Percentiles rank a stretch among this genome's conserved stretches.
Evolutionary conservation across 176 grass and related monocot genomes (phyloP).

Genomic region (Hordeum vulgare): DNA sequence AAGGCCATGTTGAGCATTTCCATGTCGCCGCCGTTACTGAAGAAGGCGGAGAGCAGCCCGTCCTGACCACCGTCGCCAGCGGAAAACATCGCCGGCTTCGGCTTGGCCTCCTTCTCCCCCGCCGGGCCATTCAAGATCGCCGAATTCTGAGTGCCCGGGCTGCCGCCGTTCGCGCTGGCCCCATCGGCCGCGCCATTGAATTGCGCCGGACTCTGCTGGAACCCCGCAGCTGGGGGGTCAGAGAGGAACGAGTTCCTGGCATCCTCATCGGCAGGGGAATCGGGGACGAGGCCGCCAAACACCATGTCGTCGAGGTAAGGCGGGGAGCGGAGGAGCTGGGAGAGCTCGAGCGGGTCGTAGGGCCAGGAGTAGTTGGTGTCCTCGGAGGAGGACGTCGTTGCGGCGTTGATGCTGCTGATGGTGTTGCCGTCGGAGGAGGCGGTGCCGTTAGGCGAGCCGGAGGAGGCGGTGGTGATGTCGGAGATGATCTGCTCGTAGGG

Average conservation of each 20-base stretch:
- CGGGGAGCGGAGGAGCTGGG: slow-evolving; percentile 30
- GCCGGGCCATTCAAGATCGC: neutral
- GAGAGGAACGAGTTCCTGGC: neutral
- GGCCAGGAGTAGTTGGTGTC: neutral
- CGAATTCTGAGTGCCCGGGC: neutral
- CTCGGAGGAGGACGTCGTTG: no score
- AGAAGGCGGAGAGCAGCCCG: slow-evolving; percentile 7
- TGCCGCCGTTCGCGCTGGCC: neutral
- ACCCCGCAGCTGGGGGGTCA: neutral
- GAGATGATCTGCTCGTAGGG: slow-evolving; percentile 43
- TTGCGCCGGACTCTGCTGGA: neutral
- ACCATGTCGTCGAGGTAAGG: neutral
- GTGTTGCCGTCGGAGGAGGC: neutral
- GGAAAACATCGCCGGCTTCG: neutral
- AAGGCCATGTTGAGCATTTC: slow-evolving; percentile 31
- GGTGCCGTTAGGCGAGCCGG: neutral
- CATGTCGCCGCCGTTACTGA: neutral
- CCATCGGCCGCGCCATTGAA: neutral
- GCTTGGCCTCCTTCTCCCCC: neutral
- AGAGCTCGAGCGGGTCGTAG: slow-evolving; percentile 25
- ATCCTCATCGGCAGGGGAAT: neutral
- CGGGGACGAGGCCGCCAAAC: neutral
- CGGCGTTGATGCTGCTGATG: no score
- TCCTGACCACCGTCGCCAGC: neutral
- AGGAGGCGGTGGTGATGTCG: neutral